Conservation (phyloP, 257 asterid species). For the Solanum sejunctum region DNA sequence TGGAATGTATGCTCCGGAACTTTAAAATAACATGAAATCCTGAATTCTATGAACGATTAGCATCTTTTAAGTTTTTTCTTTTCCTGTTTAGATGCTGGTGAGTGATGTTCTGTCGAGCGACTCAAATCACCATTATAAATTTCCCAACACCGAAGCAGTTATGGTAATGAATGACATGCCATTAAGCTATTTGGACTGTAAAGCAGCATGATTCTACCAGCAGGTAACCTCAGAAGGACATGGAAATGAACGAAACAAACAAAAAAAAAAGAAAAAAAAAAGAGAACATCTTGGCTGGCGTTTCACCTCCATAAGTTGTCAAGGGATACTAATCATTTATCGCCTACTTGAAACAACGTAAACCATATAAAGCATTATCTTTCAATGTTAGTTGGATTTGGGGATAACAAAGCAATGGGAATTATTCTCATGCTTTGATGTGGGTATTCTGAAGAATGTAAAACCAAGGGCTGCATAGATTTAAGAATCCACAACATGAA, state of each 20-base stretch:
- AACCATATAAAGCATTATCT: background rate
- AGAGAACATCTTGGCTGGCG: background rate
- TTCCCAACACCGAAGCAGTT: background rate
- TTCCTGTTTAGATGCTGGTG: background rate
- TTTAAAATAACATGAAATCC: background rate
- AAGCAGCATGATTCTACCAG: background rate
- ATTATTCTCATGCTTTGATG: background rate
- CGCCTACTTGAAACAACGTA: background rate
- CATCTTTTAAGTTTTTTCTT: background rate
- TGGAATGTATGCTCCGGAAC: background rate
- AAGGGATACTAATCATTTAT: background rate
- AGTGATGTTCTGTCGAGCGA: background rate
- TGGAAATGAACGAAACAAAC: background rate
- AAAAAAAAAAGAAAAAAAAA: background rate
- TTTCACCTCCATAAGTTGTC: background rate
- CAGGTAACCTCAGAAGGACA: background rate
- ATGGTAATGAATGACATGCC: background rate
- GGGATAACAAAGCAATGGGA: background rate
- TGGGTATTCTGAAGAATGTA: background rate
- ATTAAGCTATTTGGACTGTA: background rate
- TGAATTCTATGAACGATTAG: background rate
- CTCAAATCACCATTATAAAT: background rate
- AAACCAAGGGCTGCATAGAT: background rate
- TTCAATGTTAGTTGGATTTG: background rate
- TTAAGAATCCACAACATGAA: background rate